These are phyloP conservation scores for Chytriomyces confervae DNA, from an alignment of 192 early-diverging fungal species.

Conservation along the genomic window DNA sequence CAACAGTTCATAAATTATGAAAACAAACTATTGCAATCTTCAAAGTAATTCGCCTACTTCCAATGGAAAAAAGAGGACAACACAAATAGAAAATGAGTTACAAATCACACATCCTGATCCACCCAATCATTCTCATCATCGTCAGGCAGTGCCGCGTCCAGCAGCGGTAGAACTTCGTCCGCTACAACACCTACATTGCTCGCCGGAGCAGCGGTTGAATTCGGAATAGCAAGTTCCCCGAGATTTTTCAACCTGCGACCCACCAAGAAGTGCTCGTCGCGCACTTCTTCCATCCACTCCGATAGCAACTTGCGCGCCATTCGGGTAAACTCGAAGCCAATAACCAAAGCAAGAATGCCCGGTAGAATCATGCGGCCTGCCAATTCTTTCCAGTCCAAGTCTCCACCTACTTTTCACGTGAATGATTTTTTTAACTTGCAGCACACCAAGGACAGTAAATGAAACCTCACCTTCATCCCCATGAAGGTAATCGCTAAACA, in stretches of 20 bases:
- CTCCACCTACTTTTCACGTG: too few species aligned
- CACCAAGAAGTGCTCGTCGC: slow-evolving; percentile 85
- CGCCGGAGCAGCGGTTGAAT: neutral
- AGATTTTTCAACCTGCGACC: slow-evolving; percentile 88
- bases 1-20: too few species aligned
- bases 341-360: slow-evolving; percentile 9
- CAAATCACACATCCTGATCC: too few species aligned
- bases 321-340: slow-evolving; percentile 36
- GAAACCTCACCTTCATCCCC: slow-evolving; percentile 18
- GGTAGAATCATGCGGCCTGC: slow-evolving; percentile 24
- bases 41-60: too few species aligned
- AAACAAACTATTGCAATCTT: too few species aligned
- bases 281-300: slow-evolving; percentile 76
- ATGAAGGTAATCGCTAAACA: slow-evolving; percentile 4
- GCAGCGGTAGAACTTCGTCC: neutral
- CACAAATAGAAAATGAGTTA: too few species aligned
- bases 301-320: slow-evolving; percentile 42
- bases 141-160: neutral
- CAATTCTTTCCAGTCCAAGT: slow-evolving; percentile 11
- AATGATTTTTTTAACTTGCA: too few species aligned
- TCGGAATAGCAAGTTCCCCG: slow-evolving; percentile 35
- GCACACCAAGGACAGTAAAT: neutral
- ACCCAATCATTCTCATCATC: too few species aligned
- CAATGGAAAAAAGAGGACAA: too few species aligned
- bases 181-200: neutral